Evolutionary conservation across 2,329 filamentous ascomycete genomes (phyloP), one percentile per base, ranked within the genome.

Genomic region (Colletotrichum liaoningense): DNA sequence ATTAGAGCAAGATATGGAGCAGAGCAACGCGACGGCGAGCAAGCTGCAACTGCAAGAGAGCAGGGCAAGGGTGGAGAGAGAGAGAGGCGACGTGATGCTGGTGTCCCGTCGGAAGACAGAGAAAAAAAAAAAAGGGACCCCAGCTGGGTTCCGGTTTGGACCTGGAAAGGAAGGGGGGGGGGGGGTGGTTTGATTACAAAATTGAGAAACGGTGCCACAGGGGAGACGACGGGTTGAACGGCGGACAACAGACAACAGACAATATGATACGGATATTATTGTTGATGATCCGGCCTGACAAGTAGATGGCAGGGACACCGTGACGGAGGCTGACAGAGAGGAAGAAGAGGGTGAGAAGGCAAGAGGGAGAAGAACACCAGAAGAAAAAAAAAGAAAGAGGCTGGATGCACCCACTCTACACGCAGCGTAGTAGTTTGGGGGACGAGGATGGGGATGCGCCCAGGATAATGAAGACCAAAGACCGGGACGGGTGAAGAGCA

Each of bases 1-100:
- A 56, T 56, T 65, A 63, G 38, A 28, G 33, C 33, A 35, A 63
- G 62, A 54, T 55, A 64, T 38, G 62, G 49, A n/a, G 62, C 42
- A 54, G 60, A 16, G n/a, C 24, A 28, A 24, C 56, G 24, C 62
- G 59, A 55, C 28, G 55, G 28, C 52, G 26, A 66, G 42, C 30
- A 38, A 63, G 24, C 33, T 12, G 9, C 6, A 63, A 63, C 8
- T 12, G 24, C 6, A 63, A 38, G 35, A 26, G 33, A 26, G 67
- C 55, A 54, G 42, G 46, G 55, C 28, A n/a, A 24, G 42, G 30
- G 28, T 54, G 56, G 35, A 49, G 30, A 46, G 52, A 9, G 33
- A 63, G 66, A 35, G 19, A 35, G 33, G 67, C 55, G 63, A 71
- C 22, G 42, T 49, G 42, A 49, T 19, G 42, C 42, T 49, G 42